Percentiles rank a stretch among this genome's conserved stretches.
Evolutionary conservation across 805 yeast species (phyloP).

Genomic region (Yamadazyma nakazawae): DNA sequence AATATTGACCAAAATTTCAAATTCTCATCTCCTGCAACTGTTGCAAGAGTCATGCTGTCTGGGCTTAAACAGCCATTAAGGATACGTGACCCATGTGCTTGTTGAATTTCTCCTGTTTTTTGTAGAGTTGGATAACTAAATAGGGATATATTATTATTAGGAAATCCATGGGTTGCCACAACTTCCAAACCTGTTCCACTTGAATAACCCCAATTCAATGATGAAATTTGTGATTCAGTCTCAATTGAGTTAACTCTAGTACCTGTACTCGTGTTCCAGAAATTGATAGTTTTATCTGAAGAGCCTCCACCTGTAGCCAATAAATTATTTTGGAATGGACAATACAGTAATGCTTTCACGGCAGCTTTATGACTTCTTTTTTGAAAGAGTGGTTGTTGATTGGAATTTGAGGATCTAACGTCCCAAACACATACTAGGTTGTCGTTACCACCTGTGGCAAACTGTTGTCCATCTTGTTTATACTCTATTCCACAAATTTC

Average conservation of each 20-base stretch:
- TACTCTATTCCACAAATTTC: constrained; percentile 93
- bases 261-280: constrained; percentile 95
- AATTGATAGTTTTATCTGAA: constrained; percentile 80
- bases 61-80: constrained; percentile 83
- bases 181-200: constrained; percentile 74
- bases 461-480: constrained; percentile 76
- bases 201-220: constrained; percentile 85
- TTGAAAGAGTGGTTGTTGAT: constrained; percentile 57
- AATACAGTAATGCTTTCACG: constrained; percentile 92
- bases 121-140: constrained; percentile 84
- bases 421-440: constrained; percentile 94
- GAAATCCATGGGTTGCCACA: constrained; percentile 92
- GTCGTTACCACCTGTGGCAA: constrained; percentile 94
- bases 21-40: constrained; percentile 95
- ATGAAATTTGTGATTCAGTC: constrained; percentile 92
- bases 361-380: constrained; percentile 88
- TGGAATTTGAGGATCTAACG: constrained; percentile 43
- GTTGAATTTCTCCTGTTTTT: constrained; percentile 79
- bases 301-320: constrained; percentile 98
- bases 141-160: constrained; percentile 76
- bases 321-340: constrained; percentile 77
- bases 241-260: constrained; percentile 81
- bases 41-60: constrained; percentile 85
- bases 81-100: constrained; percentile 89
- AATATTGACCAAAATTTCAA: constrained; percentile 92